phyloP scores from a whole-genome alignment of 2,329 filamentous ascomycete species.

The Fusarium fracticaudum region DNA sequence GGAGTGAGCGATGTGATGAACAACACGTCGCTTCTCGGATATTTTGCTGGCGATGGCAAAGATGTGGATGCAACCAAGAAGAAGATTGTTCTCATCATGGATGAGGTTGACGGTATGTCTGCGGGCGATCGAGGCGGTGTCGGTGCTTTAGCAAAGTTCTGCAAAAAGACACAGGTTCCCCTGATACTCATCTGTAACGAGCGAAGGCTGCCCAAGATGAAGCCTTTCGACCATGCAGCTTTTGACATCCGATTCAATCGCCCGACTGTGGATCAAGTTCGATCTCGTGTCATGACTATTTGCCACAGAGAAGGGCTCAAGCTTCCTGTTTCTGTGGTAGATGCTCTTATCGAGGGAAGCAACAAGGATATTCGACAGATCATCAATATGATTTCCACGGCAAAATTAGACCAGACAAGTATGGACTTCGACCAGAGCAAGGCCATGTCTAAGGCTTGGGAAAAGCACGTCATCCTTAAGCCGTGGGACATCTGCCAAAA shows the following conservation, averaged over 20 bases:
- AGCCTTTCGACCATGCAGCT: conserved; percentile 89
- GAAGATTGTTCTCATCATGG: conserved; percentile 97
- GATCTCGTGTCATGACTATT: conserved; percentile 93
- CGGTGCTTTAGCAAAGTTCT: conserved; percentile 90
- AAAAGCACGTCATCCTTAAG: conserved; percentile 96
- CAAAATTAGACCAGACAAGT: conserved; percentile 83
- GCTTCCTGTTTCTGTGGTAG: conserved; percentile 82
- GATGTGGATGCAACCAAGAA: conserved; percentile 83
- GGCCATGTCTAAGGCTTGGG: conserved; percentile 96
- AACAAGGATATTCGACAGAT: conserved; percentile 97
- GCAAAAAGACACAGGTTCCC: conserved; percentile 93
- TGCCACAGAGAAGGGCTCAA: conserved; percentile 92
- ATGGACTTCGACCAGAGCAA: conserved; percentile 90
- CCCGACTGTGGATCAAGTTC: conserved; percentile 89
- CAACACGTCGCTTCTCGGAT: conserved; percentile 91
- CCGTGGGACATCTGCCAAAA: conserved; percentile 98
- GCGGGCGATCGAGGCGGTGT: conserved; percentile 96
- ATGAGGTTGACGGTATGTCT: conserved; percentile 99
- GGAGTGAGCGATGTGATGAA: conserved; percentile 91
- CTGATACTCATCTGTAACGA: conserved; percentile 99
- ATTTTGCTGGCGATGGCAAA: conserved; percentile 86
- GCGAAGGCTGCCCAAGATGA: conserved; percentile 93
- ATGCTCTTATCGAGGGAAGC: conserved; percentile 93
- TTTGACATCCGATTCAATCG: conserved; percentile 88
- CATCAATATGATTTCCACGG: conserved; percentile 97